Percentiles rank a stretch among this genome's conserved stretches.
phyloP scores from a whole-genome alignment of 2,329 filamentous ascomycete species.

The Thielaviopsis punctulata region DNA sequence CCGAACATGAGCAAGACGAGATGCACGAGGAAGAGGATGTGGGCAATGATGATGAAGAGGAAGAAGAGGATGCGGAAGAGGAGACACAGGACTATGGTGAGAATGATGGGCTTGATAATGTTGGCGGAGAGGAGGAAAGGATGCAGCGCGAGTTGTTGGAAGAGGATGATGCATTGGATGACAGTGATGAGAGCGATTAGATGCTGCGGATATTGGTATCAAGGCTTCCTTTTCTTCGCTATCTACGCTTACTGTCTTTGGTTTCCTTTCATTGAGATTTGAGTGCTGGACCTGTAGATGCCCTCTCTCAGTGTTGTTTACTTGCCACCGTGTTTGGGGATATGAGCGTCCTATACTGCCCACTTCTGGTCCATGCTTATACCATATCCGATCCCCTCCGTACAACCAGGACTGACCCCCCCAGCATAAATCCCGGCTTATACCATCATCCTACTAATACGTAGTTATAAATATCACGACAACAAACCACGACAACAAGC shows the following conservation, averaged over 20 bases:
- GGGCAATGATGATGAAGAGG: slow-evolving; percentile 20
- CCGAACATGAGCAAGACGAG: slow-evolving; percentile 29
- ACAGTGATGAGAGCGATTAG: slow-evolving; percentile 43
- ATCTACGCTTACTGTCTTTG: too few relatives aligned
- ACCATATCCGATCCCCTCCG: too few relatives aligned
- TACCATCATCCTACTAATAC: too few relatives aligned
- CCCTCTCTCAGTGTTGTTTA: too few relatives aligned
- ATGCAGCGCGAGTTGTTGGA: slow-evolving; percentile 37
- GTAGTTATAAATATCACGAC: not conserved
- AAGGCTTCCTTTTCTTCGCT: too few relatives aligned
- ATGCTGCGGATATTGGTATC: not conserved
- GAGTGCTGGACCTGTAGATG: too few relatives aligned
- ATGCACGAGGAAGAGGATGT: slow-evolving; percentile 21
- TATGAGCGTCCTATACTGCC: too few relatives aligned
- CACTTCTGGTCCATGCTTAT: too few relatives aligned
- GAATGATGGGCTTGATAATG: slow-evolving; percentile 27
- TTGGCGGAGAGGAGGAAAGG: slow-evolving; percentile 32
- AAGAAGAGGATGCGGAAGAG: slow-evolving; percentile 25
- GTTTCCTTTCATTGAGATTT: too few relatives aligned
- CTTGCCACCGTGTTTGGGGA: too few relatives aligned
- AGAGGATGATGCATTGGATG: slow-evolving; percentile 41
- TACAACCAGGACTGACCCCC: too few relatives aligned
- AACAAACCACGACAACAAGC: not conserved
- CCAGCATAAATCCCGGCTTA: too few relatives aligned
- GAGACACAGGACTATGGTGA: slow-evolving; percentile 26